Evolutionary conservation across 805 yeast genomes (phyloP).

Genomic region (Saturnispora ahearnii): DNA sequence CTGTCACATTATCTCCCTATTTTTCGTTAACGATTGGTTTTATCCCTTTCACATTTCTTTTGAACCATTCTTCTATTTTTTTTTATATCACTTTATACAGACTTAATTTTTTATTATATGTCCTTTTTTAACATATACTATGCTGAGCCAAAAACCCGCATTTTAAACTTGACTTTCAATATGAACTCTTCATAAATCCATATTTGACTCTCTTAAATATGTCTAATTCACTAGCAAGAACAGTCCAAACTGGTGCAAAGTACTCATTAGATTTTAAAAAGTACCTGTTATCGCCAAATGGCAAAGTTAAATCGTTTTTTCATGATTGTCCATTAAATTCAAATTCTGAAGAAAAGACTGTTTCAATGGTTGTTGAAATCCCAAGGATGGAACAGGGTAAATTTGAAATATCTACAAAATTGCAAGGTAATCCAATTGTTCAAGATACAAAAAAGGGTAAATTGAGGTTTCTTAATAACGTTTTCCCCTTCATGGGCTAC

Average conservation of each 20-base stretch:
- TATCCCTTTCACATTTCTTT: too few relatives aligned
- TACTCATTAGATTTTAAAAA: conserved; percentile 33
- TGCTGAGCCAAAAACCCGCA: too few relatives aligned
- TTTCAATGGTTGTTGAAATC: conserved; percentile 65
- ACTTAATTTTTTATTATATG: too few relatives aligned
- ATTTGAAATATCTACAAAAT: conserved; percentile 58
- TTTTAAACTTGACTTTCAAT: too few relatives aligned
- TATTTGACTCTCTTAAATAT: not conserved
- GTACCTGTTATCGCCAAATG: conserved; percentile 26
- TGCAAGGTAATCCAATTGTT: conserved; percentile 61
- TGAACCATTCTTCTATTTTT: too few relatives aligned
- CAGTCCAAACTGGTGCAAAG: conserved; percentile 28
- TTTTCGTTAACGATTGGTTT: too few relatives aligned
- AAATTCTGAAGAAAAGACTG: conserved; percentile 33
- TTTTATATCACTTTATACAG: too few relatives aligned
- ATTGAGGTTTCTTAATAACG: conserved; percentile 65
- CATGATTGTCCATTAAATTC: conserved; percentile 62
- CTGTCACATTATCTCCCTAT: too few relatives aligned
- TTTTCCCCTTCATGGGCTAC: conserved; percentile 78
- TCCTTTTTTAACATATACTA: too few relatives aligned
- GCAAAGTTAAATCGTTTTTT: conserved; percentile 40
- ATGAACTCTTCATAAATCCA: not conserved
- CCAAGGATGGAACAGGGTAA: conserved; percentile 81
- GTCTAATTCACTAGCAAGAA: not conserved
- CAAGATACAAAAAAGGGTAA: conserved; percentile 68